Percentiles rank a stretch among this genome's conserved stretches.
phyloP scores from a whole-genome alignment of 2,329 filamentous ascomycete genomes.

The Clathrospora elynae region DNA sequence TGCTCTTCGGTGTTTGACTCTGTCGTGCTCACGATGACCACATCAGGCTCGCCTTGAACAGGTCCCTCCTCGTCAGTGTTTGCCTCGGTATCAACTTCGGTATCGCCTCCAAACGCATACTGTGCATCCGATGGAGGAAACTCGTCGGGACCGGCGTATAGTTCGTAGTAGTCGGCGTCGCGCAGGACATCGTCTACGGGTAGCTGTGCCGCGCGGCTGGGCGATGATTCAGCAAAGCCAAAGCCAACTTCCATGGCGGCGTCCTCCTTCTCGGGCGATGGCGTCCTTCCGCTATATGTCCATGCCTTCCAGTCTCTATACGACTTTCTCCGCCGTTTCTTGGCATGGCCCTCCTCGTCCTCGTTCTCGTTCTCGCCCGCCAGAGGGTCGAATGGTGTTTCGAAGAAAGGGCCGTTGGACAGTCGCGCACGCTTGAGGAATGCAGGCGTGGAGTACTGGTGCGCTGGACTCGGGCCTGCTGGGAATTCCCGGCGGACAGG shows the following conservation, averaged over 20 bases:
- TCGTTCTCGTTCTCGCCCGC: conserved; percentile 66
- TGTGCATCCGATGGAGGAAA: conserved; percentile 65
- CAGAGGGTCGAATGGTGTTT: conserved; percentile 68
- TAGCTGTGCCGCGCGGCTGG: conserved; percentile 29
- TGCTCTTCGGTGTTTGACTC: conserved; percentile 13
- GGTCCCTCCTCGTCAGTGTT: conserved; percentile 23
- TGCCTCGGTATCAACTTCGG: conserved; percentile 36
- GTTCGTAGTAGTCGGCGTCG: conserved; percentile 29
- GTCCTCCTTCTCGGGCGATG: conserved; percentile 66
- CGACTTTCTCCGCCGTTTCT: conserved; percentile 73
- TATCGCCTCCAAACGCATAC: conserved; percentile 43
- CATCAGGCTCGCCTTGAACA: conserved; percentile 11
- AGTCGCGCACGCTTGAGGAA: conserved; percentile 72
- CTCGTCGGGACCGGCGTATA: conserved; percentile 34
- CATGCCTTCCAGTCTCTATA: conserved; percentile 71
- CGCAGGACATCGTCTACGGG: conserved; percentile 17
- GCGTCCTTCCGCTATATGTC: conserved; percentile 74
- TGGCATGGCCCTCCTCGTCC: conserved; percentile 61
- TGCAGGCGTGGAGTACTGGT: conserved; percentile 74
- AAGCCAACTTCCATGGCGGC: conserved; percentile 24
- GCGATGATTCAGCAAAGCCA: conserved; percentile 25
- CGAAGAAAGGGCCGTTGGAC: conserved; percentile 70
- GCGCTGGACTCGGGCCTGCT: conserved; percentile 12
- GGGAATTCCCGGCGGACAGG: conserved; percentile 24
- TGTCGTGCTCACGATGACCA: conserved; percentile 12